Evolutionary conservation across 1,284 basidiomycete genomes (phyloP), one percentile per base, ranked within the genome.

Genomic region (Irpex rosettiformis): DNA sequence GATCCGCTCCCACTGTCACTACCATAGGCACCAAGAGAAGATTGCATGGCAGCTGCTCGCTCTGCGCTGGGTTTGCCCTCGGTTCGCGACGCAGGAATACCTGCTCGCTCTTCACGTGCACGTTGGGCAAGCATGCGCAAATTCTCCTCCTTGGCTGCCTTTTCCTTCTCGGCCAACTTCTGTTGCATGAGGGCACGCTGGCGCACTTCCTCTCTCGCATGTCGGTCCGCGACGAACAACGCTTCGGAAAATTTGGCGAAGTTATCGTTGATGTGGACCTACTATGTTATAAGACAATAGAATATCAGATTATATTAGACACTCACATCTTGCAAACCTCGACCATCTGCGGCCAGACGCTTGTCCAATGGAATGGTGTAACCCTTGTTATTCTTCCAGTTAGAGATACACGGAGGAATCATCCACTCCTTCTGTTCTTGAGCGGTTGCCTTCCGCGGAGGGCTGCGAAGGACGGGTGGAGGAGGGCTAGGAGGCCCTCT

Each of bases 321-420:
- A 30, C 91, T 72, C 62, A 98, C 95, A 72, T 99, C 97, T 74
- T 99, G 96, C 47, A 99, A 79, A 56, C 96, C 96, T 66, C 96
- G 86, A 13, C 96, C 97, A 73, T 99, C 96, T 10, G 97, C 96
- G 21, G 97, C 97, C 52, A 99, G 80, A 67, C 97, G 93, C 77
- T 99, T 99, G 74, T 99, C 97, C 24, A 99, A 82, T 27, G 97
- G 96, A 66, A 99, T 98, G 4, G 96, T 99, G 76, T 96, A 99
- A 82, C 97, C 97, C 76, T 98, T 98, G 86, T 99, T 98, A 80
- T 99, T 99, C 81, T 99, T 99, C 97, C 97, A 99, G 77, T 99
- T 99, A 30, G 95, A 98, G 63, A 99, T 98, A 74, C 95, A 98
- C 16, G 97, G 97, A 3, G 97, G 97, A 57, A 99, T 98, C 95